Evolutionary conservation across 306 rosid genomes (phyloP).

Genomic region (Gillenia trifoliata): DNA sequence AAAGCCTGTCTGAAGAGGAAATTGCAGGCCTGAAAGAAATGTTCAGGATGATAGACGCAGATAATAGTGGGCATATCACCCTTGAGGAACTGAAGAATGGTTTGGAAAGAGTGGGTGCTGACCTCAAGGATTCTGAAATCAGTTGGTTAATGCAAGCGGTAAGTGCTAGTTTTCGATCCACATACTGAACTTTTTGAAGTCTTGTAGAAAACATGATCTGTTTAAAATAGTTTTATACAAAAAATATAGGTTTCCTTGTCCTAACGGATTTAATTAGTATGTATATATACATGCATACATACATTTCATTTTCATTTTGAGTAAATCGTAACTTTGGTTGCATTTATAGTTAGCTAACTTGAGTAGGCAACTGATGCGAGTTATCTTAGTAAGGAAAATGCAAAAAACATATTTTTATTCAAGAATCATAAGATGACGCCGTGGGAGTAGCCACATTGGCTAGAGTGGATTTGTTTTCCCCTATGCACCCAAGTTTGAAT

Average conservation of each 20-base stretch:
- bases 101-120: constrained; percentile 75
- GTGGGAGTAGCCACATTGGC: too few species aligned
- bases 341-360: too few species aligned
- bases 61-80: constrained; percentile 82
- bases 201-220: constrained; percentile 2
- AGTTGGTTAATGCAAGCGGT: constrained; percentile 83
- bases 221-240: neutral
- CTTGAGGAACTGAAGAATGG: constrained; percentile 89
- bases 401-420: too few species aligned
- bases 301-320: too few species aligned
- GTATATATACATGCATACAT: too few species aligned
- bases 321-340: too few species aligned
- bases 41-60: constrained; percentile 90
- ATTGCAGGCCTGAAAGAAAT: constrained; percentile 88
- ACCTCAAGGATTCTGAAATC: constrained; percentile 76
- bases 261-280: neutral
- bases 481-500: too few species aligned
- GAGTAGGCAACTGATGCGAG: too few species aligned
- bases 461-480: too few species aligned
- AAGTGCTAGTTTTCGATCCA: constrained; percentile 25
- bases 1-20: constrained; percentile 88
- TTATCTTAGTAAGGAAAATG: neutral
- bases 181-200: neutral
- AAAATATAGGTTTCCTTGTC: neutral
- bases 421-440: too few species aligned